Conservation (phyloP, 2,329 filamentous ascomycete genomes). For the Neofusicoccum sp. region DNA sequence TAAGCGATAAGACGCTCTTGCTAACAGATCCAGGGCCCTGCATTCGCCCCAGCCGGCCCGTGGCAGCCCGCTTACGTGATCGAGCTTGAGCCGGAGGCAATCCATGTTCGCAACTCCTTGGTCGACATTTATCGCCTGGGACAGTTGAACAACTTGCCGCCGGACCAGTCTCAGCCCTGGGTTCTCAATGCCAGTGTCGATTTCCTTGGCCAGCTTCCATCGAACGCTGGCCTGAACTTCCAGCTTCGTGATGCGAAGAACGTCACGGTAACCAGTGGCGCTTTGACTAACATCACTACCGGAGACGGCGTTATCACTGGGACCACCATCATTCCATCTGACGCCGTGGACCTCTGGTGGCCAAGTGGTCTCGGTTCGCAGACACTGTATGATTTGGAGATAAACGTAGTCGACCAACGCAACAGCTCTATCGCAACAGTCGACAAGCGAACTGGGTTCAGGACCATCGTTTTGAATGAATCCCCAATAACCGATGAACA, state of each 20-base stretch:
- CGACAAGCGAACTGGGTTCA: constrained; percentile 58
- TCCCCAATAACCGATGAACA: constrained; percentile 55
- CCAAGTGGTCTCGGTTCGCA: constrained; percentile 57
- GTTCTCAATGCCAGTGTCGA: constrained; percentile 62
- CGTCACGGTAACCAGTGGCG: constrained; percentile 37
- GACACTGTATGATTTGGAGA: constrained; percentile 56
- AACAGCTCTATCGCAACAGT: constrained; percentile 43
- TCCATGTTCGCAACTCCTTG: constrained; percentile 54
- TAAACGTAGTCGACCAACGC: constrained; percentile 44
- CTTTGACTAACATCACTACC: constrained; percentile 41
- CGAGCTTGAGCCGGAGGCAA: constrained; percentile 45
- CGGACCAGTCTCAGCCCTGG: constrained; percentile 58
- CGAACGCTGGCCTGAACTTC: constrained; percentile 46
- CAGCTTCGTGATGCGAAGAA: constrained; percentile 47
- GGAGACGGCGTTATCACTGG: constrained; percentile 50
- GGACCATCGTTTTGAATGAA: constrained; percentile 61
- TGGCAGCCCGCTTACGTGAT: constrained; percentile 61
- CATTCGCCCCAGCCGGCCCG: constrained; percentile 61
- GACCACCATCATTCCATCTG: constrained; percentile 42
- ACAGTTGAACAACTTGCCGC: constrained; percentile 58
- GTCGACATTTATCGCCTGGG: constrained; percentile 59
- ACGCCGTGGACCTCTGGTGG: constrained; percentile 60
- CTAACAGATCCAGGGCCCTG: constrained; percentile 46
- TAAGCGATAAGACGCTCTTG: not conserved
- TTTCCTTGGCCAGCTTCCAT: constrained; percentile 50